Conservation (phyloP, 768 basidiomycete species). For the Serendipita indica region DNA sequence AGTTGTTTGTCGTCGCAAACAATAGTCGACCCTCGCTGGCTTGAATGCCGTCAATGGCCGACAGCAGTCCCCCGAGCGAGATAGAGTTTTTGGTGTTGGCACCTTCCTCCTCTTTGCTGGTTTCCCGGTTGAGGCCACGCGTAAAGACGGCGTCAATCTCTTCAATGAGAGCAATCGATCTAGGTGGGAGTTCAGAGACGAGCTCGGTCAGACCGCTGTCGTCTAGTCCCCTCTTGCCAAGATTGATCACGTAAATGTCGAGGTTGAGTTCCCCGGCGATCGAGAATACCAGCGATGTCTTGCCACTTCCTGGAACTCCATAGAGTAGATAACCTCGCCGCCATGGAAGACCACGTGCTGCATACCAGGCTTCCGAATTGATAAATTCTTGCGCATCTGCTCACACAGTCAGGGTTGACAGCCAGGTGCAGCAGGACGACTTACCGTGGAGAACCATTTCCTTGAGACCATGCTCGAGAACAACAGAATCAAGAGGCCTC, state of each 20-base stretch:
- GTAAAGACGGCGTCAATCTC: slow-evolving; percentile 70
- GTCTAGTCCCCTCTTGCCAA: slow-evolving; percentile 47
- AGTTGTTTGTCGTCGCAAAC: slow-evolving; percentile 69
- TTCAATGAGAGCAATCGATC: slow-evolving; percentile 67
- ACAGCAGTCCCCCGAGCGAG: slow-evolving; percentile 59
- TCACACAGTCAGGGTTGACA: too few species aligned
- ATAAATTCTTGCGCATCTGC: slow-evolving; percentile 62
- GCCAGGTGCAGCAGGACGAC: too few species aligned
- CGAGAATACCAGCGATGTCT: slow-evolving; percentile 62
- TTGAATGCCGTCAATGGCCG: slow-evolving; percentile 64
- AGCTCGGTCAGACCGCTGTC: slow-evolving; percentile 43
- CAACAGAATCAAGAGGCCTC: slow-evolving; percentile 49
- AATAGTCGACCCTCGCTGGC: slow-evolving; percentile 73
- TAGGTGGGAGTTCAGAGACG: slow-evolving; percentile 47
- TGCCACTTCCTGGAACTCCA: slow-evolving; percentile 32
- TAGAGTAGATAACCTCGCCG: slow-evolving; percentile 59
- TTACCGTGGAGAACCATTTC: slow-evolving; percentile 47
- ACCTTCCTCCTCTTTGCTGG: neutral
- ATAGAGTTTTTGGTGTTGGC: slow-evolving; percentile 24
- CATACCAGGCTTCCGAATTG: slow-evolving; percentile 54
- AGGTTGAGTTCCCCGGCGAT: slow-evolving; percentile 66
- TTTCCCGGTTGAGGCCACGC: slow-evolving; percentile 27
- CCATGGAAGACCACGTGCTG: slow-evolving; percentile 60
- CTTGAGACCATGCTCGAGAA: slow-evolving; percentile 41
- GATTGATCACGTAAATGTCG: slow-evolving; percentile 57